Evolutionary conservation across 2,329 filamentous ascomycete species (phyloP), one percentile per base, ranked within the genome.

Genomic region (Dendryphion nanum): DNA sequence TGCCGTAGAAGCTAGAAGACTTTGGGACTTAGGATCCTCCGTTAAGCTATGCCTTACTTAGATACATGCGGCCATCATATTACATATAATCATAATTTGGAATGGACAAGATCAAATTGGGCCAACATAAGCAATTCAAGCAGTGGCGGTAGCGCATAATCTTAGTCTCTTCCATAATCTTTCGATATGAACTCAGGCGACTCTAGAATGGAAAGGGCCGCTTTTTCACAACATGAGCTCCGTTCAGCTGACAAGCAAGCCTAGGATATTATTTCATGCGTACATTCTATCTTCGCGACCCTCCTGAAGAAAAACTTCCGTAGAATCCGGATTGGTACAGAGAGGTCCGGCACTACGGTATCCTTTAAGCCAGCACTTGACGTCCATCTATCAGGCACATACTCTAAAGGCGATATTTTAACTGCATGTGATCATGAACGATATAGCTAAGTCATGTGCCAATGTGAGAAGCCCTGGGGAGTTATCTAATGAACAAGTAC

Each of bases 11-110:
- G 48, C 52, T 15, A 53, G 44, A 30, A 34, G 48, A 17, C 30
- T 53, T 1, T 55, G 52, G 52, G 52, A 55, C 15, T 13, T 51
- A 8, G 44, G 47, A 26, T 8, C 23, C n/a, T n/a, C n/a, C n/a
- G n/a, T n/a, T n/a, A n/a, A n/a, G n/a, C n/a, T n/a, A n/a, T n/a
- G n/a, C n/a, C n/a, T n/a, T n/a, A n/a, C n/a, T n/a, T n/a, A n/a
- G n/a, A n/a, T n/a, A n/a, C n/a, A n/a, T n/a, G n/a, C n/a, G n/a
- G n/a, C n/a, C n/a, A n/a, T n/a, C n/a, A n/a, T n/a, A n/a, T n/a
- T n/a, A n/a, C n/a, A n/a, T n/a, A n/a, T n/a, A n/a, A n/a, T n/a
- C n/a, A n/a, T n/a, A n/a, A n/a, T n/a, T n/a, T n/a, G n/a, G n/a
- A n/a, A n/a, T n/a, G n/a, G n/a, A n/a, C n/a, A n/a, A n/a, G n/a